phyloP scores from a whole-genome alignment of 2,329 filamentous ascomycete genomes.

The Claviceps fusiformis region DNA sequence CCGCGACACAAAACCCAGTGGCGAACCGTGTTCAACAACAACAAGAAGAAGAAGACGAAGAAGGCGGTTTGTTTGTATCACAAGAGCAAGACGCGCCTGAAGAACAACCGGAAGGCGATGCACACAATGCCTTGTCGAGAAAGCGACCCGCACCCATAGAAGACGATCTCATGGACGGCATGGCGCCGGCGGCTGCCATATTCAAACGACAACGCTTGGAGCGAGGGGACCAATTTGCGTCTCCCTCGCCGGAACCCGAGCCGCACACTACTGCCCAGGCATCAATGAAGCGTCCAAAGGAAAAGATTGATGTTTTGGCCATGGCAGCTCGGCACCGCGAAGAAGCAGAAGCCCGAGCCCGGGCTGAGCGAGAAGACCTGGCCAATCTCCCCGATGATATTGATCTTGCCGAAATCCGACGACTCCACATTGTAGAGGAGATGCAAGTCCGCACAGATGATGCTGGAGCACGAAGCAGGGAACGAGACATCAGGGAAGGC shows the following conservation, averaged over 20 bases:
- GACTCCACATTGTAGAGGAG: conserved; percentile 62
- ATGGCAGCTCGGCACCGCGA: conserved; percentile 46
- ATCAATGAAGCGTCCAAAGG: conserved; percentile 31
- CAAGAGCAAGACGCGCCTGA: conserved; percentile 25
- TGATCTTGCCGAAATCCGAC: conserved; percentile 58
- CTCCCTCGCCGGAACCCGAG: conserved; percentile 15
- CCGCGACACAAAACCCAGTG: neutral
- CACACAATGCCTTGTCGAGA: conserved; percentile 18
- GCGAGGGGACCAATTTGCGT: conserved; percentile 33
- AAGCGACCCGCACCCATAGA: conserved; percentile 34
- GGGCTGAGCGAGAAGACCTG: conserved; percentile 38
- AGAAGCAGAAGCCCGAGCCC: conserved; percentile 51
- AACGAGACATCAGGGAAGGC: conserved; percentile 37
- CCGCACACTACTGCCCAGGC: conserved; percentile 5
- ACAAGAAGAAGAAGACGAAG: conserved; percentile 14
- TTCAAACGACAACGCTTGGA: conserved; percentile 67
- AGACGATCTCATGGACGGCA: conserved; percentile 51
- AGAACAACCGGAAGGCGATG: conserved; percentile 11
- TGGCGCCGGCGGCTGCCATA: conserved; percentile 63
- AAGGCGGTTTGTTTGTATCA: conserved; percentile 42
- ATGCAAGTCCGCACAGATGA: conserved; percentile 46
- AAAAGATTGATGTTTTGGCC: conserved; percentile 56
- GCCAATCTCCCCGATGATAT: conserved; percentile 46
- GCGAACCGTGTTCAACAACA: conserved; percentile 12
- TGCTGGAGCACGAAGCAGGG: conserved; percentile 19